Percentiles rank a stretch among this genome's conserved stretches.
phyloP scores from a whole-genome alignment of 2,329 filamentous ascomycete genomes.

The Didymella pinodella region DNA sequence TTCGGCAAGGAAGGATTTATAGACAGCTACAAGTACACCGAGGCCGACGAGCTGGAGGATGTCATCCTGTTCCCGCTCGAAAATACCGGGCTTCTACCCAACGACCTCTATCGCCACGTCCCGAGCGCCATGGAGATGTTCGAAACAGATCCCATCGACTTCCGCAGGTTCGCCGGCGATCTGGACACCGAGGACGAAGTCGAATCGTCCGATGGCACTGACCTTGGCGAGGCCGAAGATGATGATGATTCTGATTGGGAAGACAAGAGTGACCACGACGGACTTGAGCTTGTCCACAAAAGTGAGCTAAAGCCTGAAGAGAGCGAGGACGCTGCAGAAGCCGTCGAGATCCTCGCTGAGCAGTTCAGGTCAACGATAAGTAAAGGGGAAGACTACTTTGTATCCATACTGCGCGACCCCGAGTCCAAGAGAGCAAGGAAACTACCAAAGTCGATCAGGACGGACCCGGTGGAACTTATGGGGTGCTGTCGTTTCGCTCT shows the following conservation, averaged over 20 bases:
- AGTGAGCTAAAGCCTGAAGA: slow-evolving; percentile 9
- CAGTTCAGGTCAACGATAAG: slow-evolving; percentile 14
- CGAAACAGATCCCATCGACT: slow-evolving; percentile 25
- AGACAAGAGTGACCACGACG: slow-evolving; percentile 21
- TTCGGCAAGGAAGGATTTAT: slow-evolving; percentile 34
- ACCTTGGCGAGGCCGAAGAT: slow-evolving; percentile 21
- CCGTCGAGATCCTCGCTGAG: slow-evolving; percentile 18
- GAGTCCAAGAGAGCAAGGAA: slow-evolving; percentile 5
- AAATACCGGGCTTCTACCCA: slow-evolving; percentile 23
- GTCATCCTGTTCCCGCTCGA: slow-evolving; percentile 54
- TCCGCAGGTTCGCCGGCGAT: slow-evolving; percentile 31
- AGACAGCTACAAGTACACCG: slow-evolving; percentile 43
- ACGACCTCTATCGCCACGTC: slow-evolving; percentile 31
- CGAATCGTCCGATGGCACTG: slow-evolving; percentile 19
- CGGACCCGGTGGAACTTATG: slow-evolving; percentile 27
- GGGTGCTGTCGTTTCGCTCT: slow-evolving; percentile 24
- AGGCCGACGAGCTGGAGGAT: slow-evolving; percentile 54
- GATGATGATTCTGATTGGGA: slow-evolving; percentile 15
- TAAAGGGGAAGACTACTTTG: slow-evolving; percentile 25
- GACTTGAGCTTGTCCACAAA: not conserved
- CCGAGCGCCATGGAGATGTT: slow-evolving; percentile 36
- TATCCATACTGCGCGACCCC: slow-evolving; percentile 24
- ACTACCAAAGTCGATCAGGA: slow-evolving; percentile 24
- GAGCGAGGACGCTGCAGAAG: slow-evolving; percentile 18
- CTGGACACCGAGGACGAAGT: slow-evolving; percentile 31